Percentiles rank a stretch among this genome's conserved stretches.
phyloP scores from a whole-genome alignment of 2,329 filamentous ascomycete species.

The Aspergillus ibericus region DNA sequence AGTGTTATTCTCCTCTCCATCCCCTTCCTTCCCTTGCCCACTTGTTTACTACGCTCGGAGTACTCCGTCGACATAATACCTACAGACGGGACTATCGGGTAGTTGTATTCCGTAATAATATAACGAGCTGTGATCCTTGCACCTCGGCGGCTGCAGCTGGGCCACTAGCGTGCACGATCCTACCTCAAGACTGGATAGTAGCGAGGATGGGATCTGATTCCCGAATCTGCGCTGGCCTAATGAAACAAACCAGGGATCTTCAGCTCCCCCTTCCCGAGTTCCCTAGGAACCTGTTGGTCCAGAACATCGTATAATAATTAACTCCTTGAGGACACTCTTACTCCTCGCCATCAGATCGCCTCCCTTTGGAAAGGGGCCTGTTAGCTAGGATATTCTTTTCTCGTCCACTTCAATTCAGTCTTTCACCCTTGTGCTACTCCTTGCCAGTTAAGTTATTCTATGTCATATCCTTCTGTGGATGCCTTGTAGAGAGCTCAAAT shows the following conservation, averaged over 20 bases:
- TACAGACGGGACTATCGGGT: background rate
- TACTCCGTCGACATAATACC: background rate
- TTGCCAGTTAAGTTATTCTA: background rate
- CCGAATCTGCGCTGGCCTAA: background rate
- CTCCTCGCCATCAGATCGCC: background rate
- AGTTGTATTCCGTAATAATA: background rate
- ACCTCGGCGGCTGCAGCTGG: background rate
- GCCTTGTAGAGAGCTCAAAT: background rate
- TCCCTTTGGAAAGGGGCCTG: background rate
- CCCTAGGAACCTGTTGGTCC: background rate
- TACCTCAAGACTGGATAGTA: background rate
- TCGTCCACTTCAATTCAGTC: background rate
- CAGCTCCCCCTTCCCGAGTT: background rate
- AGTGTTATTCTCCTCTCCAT: background rate
- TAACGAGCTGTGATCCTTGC: slow-evolving; percentile 4
- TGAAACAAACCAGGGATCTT: slow-evolving; percentile 2
- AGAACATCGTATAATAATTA: background rate
- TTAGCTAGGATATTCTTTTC: background rate
- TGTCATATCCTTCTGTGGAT: background rate
- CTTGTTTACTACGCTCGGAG: background rate
- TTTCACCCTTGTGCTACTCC: background rate
- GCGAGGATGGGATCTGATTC: background rate
- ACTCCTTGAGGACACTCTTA: background rate
- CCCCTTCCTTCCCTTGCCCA: too few relatives aligned
- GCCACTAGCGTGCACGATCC: slow-evolving; percentile 12